Evolutionary conservation across 2,329 filamentous ascomycete species (phyloP).

Genomic region (Scedosporium apiospermum): DNA sequence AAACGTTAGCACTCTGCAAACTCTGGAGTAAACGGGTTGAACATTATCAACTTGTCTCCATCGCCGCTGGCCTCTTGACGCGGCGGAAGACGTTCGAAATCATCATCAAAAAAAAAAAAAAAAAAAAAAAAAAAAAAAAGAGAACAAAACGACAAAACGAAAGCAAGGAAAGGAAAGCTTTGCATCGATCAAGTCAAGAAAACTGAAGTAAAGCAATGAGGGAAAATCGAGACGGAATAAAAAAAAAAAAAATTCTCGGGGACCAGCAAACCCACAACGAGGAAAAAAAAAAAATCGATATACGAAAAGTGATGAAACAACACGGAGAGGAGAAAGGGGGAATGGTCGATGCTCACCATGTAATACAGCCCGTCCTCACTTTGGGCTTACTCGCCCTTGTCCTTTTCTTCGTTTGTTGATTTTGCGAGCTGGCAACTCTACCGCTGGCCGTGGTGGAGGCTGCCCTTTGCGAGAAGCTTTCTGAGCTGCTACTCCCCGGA

Average conservation of each 20-base stretch:
- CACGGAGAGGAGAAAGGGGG: neutral
- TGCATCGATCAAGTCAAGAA: too few relatives aligned
- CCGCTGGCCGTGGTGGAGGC: neutral
- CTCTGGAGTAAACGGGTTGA: conserved; percentile 5
- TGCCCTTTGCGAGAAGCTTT: neutral
- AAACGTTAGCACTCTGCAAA: conserved; percentile 7
- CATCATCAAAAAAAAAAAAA: neutral
- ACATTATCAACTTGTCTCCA: conserved; percentile 13
- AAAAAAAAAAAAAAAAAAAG: neutral
- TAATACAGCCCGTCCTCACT: conserved; percentile 29
- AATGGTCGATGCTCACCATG: conserved; percentile 19
- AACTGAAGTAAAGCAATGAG: too few relatives aligned
- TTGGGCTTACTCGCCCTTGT: conserved; percentile 27
- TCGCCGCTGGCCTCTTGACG: conserved; percentile 1
- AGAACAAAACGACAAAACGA: neutral
- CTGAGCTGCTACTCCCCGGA: neutral
- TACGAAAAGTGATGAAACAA: neutral
- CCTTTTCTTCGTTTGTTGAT: conserved; percentile 8
- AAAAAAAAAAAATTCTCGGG: neutral
- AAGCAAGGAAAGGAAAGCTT: neutral
- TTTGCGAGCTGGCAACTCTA: neutral
- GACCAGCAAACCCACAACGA: neutral
- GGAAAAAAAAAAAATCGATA: neutral
- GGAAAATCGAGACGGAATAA: neutral
- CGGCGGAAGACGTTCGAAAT: neutral